Base-by-base conservation (phyloP, 2,329 filamentous ascomycete species). In the Neophaeococcomyces mojaviensis region DNA sequence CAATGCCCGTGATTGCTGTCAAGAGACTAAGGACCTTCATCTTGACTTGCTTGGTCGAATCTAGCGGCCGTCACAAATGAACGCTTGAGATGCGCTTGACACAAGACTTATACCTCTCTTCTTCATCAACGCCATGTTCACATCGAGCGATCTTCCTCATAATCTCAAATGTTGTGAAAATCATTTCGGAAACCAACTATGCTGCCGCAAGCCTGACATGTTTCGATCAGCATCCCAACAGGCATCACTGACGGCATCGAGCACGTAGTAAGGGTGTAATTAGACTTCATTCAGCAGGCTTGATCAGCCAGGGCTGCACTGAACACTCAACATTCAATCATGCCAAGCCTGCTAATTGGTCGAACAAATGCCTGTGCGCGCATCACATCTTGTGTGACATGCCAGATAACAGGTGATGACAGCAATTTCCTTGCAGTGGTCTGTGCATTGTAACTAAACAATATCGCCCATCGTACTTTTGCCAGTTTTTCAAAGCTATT, bases 371-470 rank as follows among this genome's bases (percentile, higher is more conserved):
- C 9, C 12, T 4, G 3, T 12, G 4, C 24, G 24, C 37, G 32
- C 15, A 44, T 28, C 31, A 36, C 22, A 44, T 37, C 31, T 16
- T 18, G 32, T 44, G 9, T 33, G 28, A 44, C 41, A 18, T 36
- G n/a, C 32, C 22, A n/a, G 16, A 22, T 18, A n/a, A n/a, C 8
- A 33, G 28, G 41, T 32, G 41, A 44, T 31, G 41, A 26, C 37
- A 32, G 32, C 26, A 28, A 30, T 15, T 34, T 32, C 41, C 36
- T 20, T 15, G 20, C 15, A 4, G n/a, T 44, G 41, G 41, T 24
- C 37, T 22, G 41, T 44, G 41, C 41, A 30, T 34, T 15, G 33
- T 37, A n/a, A 28, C 32, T n/a, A 32, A 37, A 16, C 41, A 44
- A 15, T 13, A 16, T 12, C 19, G 18, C 33, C 10, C 4, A 28